phyloP scores from a whole-genome alignment of 305 asterid species.

The Fraxinus floribunda region DNA sequence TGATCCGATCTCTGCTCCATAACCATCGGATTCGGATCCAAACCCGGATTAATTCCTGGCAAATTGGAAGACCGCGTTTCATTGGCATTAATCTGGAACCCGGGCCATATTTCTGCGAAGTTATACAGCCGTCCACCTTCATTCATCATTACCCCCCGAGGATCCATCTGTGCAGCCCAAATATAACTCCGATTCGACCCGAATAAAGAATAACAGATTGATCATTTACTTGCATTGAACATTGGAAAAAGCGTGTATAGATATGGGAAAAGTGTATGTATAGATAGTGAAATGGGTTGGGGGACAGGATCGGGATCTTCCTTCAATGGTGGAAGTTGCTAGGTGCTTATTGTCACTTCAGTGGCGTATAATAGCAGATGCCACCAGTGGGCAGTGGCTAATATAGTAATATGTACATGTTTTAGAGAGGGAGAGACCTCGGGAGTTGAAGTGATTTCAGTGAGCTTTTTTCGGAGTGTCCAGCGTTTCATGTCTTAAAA shows the following conservation, averaged over 20 bases:
- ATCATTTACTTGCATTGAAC: not conserved
- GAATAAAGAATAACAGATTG: not conserved
- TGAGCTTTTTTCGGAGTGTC: conserved; percentile 49
- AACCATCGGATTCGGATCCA: not conserved
- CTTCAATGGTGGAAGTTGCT: conserved; percentile 17
- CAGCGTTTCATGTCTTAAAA: conserved; percentile 40
- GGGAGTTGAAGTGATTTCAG: conserved; percentile 22
- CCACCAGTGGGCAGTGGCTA: not conserved
- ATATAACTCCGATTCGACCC: not conserved
- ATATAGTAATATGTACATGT: not conserved
- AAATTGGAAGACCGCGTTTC: not conserved
- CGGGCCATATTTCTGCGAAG: not conserved
- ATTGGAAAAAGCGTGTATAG: not conserved
- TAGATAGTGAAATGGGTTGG: not conserved
- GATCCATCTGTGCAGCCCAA: not conserved
- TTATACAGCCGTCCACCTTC: not conserved
- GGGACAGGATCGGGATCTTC: conserved; percentile 19
- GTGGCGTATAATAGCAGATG: conserved; percentile 38
- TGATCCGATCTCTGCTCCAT: not conserved
- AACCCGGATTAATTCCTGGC: not conserved
- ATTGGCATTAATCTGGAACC: not conserved
- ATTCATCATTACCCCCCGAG: not conserved
- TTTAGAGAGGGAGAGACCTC: not conserved
- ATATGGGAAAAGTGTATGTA: conserved; percentile 5
- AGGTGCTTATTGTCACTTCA: conserved; percentile 30